These are phyloP conservation scores for Diatrype stigma DNA, from an alignment of 2,329 filamentous ascomycete species.

Conservation along the genomic window DNA sequence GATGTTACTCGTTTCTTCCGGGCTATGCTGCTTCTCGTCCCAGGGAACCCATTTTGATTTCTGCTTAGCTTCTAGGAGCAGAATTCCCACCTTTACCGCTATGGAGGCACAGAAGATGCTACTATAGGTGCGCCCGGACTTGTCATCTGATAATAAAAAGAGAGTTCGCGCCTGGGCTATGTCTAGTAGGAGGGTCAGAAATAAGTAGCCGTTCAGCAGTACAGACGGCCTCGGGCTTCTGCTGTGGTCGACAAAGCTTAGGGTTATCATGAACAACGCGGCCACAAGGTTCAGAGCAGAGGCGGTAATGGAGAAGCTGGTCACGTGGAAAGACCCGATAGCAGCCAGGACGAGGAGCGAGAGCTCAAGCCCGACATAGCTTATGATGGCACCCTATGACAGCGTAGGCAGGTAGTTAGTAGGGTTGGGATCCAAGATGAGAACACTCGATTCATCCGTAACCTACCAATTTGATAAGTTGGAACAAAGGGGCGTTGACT, in stretches of 20 bases:
- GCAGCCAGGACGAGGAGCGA: conserved; percentile 22
- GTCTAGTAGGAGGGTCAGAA: conserved; percentile 41
- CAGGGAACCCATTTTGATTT: conserved; percentile 37
- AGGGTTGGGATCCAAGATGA: no score
- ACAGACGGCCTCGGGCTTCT: conserved; percentile 34
- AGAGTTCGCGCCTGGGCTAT: conserved; percentile 37
- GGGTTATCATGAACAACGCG: conserved; percentile 14
- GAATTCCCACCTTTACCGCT: conserved; percentile 31
- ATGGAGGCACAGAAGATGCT: conserved; percentile 32
- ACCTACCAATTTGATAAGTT: conserved; percentile 24
- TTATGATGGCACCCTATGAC: conserved; percentile 14
- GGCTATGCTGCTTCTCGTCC: conserved; percentile 35
- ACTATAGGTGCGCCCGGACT: conserved; percentile 17
- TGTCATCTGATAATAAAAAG: conserved; percentile 28
- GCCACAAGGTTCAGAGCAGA: conserved; percentile 23
- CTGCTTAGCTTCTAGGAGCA: conserved; percentile 33
- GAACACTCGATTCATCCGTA: not conserved
- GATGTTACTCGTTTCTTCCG: conserved; percentile 28
- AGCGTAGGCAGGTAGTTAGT: conserved; percentile 7
- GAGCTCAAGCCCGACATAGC: conserved; percentile 19
- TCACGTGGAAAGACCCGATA: conserved; percentile 8
- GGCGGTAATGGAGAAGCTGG: conserved; percentile 25
- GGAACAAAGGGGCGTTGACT: conserved; percentile 24
- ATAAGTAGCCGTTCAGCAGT: conserved; percentile 37
- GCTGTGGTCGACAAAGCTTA: conserved; percentile 11